Base-by-base conservation (phyloP, 371 early-diverging fungal species). In the Funneliformis caledonium region DNA sequence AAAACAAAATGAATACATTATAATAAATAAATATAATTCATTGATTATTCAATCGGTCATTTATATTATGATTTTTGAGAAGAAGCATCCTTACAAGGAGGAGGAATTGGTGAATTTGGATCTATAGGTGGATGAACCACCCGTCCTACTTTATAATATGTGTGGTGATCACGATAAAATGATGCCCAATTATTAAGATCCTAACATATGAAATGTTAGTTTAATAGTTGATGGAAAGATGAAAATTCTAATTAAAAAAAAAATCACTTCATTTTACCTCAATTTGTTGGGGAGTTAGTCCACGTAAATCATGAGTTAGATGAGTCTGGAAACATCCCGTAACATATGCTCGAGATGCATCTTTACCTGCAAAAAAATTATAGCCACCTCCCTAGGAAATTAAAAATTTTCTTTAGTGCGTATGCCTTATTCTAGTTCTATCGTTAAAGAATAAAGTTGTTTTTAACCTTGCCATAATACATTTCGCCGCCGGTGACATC, bases 271-370 rank as follows among this genome's bases (percentile, higher is more conserved):
- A 31, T 45, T 81, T 26, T 89, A 92, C 94, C 83, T 92, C 91
- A 10, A 97, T 78, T 84, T 99, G 89, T 2, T 86, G 85, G 16
- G 88, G 87, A 3, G 86, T 87, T 12, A 98, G 86, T 1, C 97
- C 98, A 31, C 98, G 92, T 19, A 95, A 84, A 85, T 99, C 99
- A 81, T 97, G 96, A 2, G 98, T 97, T 48, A 97, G 86, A 82
- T 98, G 96, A 22, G 94, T 94, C 79, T 96, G 80, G 82, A 96
- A 95, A 85, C 99, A 98, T 47, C 97, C 97, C 1, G 99, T 98
- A 22, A 95, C 94, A 84, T 94, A 98, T 2, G 98, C 97, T 61
- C 98, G 88, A 5, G 96, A 93, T 5, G 97, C 96, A 84, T 97
- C 99, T 80, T 90, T 89, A 2, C 98, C 99, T 14, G 97, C 94